Evolutionary conservation across 768 basidiomycete genomes (phyloP), one percentile per base, ranked within the genome.

Genomic region (Serendipita sp.): DNA sequence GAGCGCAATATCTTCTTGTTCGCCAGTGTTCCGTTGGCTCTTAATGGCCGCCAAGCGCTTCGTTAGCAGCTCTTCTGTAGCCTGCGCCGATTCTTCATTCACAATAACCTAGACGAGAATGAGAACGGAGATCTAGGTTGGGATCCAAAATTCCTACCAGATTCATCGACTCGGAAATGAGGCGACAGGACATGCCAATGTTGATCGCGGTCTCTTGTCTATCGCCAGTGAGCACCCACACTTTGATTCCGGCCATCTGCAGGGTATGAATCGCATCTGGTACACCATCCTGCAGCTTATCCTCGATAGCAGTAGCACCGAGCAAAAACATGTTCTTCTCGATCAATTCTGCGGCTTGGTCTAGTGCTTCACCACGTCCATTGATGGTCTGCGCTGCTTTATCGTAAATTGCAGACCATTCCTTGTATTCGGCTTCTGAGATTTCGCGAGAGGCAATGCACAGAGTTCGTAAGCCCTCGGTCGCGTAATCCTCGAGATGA

Each of bases 171-270:
- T 99, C 96, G 3, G 92, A 91, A 62, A 99, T 98, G 69, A 99
- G 74, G 67, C 92, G 82, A 76, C 96, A 98, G 1, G 93, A 95
- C 81, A 98, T 86, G 62, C 96, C 96, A 67, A 99, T 98, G 70
- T 99, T 99, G 74, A 99, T 97, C 15, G 96, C 96, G 1, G 96
- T 99, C 74, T 99, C 96, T 76, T 99, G 96, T 68, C 96, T 79
- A 73, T 99, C 96, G 0, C 96, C 96, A 1, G 96, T 99, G 62
- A 99, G 76, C 5, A 99, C 94, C 96, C 96, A 99, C 16, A 99
- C 88, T 81, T 98, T 99, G 75, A 99, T 96, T 2, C 96, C 96
- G 43, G 96, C 96, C 82, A 90, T 91, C 70, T 99, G 96, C 52
- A 99, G 74, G 0, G 94, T 97, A 72, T 98, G 94, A 58, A 98